Conservation (phyloP, 2,329 filamentous ascomycete genomes). For the Apiospora saccharicola region DNA sequence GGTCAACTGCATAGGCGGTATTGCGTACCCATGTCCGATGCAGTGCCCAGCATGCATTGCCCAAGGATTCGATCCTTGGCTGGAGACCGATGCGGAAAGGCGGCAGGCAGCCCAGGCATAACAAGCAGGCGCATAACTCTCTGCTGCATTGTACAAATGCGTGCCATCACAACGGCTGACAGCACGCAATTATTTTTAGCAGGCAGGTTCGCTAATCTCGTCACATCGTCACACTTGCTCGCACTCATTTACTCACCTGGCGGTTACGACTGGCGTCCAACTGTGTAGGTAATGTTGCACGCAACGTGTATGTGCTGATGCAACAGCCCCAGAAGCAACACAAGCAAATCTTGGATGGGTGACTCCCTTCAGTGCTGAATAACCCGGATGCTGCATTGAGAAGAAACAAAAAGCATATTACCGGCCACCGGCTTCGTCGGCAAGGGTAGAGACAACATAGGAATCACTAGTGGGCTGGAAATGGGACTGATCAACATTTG, state of each 20-base stretch:
- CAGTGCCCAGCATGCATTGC: constrained; percentile 9
- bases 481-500: neutral
- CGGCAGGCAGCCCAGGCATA: neutral
- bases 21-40: constrained; percentile 20
- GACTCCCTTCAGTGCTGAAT: neutral
- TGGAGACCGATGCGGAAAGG: constrained; percentile 1
- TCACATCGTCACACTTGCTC: constrained; percentile 18
- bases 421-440: neutral
- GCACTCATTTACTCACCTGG: neutral
- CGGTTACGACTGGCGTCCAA: neutral
- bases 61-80: constrained; percentile 17
- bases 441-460: neutral
- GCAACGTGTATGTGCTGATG: neutral
- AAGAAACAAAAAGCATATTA: neutral
- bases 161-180: neutral
- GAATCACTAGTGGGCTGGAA: constrained; percentile 4
- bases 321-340: neutral
- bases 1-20: constrained; percentile 18
- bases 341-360: neutral
- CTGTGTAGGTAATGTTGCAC: neutral
- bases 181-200: constrained; percentile 16
- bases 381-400: neutral
- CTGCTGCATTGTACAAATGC: neutral
- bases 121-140: neutral
- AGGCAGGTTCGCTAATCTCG: constrained; percentile 11